Evolutionary conservation across 2,329 filamentous ascomycete genomes (phyloP), one percentile per base, ranked within the genome.

Genomic region (Chaetoscypha palmicola): DNA sequence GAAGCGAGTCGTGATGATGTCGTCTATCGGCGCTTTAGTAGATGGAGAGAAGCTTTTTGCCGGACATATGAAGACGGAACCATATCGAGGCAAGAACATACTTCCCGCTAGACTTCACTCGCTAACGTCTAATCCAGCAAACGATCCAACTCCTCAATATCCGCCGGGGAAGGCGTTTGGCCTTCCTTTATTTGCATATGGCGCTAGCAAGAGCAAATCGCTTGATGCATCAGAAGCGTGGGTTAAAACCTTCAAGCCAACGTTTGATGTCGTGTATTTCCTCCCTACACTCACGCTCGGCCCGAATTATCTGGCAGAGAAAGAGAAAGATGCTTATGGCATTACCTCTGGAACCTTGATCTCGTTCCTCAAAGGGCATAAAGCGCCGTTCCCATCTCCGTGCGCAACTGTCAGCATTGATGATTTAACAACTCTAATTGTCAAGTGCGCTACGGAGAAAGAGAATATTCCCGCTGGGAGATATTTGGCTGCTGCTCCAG

Each of bases 11-110:
- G 52, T 56, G 16, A 50, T 55, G 14, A 53, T 50, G 21, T 53
- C 52, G 31, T 55, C 50, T 30, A 47, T 50, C n/a, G 56, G 57
- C 5, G 54, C 57, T 9, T 19, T 59, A 2, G 40, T 58, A 10
- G 10, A 40, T 20, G 51, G 44, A 23, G 33, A 35, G 17, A 23
- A 24, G n/a, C 43, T 46, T 14, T 22, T 48, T 28, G 40, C 34
- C 8, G 33, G 33, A 21, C 5, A 5, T 5, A 12, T 35, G 19
- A 35, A 35, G 19, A 16, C 17, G 5, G 17, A 35, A 9, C 33
- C 33, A 35, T 35, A 19, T 19, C 17, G 12, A 5, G 20, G 33
- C 12, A n/a, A n/a, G n/a, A n/a, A n/a, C n/a, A n/a, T n/a, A n/a
- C n/a, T n/a, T n/a, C n/a, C n/a, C n/a, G n/a, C n/a, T n/a, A n/a